Evolutionary conservation across 1,284 basidiomycete genomes (phyloP).

Genomic region (Puccinia triticina): DNA sequence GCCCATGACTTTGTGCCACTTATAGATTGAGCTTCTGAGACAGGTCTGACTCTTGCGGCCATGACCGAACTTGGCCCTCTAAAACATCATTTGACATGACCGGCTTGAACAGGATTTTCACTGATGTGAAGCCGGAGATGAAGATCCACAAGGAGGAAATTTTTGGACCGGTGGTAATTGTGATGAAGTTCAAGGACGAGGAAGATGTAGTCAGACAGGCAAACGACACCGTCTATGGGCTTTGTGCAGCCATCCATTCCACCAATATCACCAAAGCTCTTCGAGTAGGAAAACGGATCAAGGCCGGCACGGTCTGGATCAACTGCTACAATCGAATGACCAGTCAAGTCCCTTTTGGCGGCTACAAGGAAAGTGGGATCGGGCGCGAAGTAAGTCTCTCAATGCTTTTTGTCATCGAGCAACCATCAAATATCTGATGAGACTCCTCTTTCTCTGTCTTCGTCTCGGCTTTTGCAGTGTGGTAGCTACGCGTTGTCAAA

Average conservation of each 20-base stretch:
- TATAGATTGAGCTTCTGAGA: not conserved
- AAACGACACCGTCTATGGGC: constrained; percentile 81
- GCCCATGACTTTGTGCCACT: not conserved
- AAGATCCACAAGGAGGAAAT: constrained; percentile 82
- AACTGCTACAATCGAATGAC: constrained; percentile 76
- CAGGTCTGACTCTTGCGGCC: not conserved
- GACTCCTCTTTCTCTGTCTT: not conserved
- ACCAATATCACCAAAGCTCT: constrained; percentile 76
- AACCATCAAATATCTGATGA: not conserved
- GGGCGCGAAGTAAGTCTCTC: constrained; percentile 31
- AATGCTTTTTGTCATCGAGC: not conserved
- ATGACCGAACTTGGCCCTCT: not conserved
- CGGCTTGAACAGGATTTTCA: constrained; percentile 54
- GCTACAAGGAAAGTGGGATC: constrained; percentile 70
- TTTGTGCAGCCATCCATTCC: constrained; percentile 82
- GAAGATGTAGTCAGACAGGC: constrained; percentile 70
- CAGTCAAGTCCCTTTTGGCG: constrained; percentile 77
- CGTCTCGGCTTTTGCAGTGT: not conserved
- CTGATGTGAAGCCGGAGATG: constrained; percentile 73
- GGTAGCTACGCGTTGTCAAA: constrained; percentile 43
- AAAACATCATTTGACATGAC: not conserved
- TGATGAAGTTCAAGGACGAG: constrained; percentile 73
- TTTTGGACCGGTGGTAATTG: constrained; percentile 58
- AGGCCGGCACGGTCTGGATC: constrained; percentile 81
- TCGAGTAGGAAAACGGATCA: constrained; percentile 72